Evolutionary conservation across 345 rosid species (phyloP).

Genomic region (Eucalyptus melliodora): DNA sequence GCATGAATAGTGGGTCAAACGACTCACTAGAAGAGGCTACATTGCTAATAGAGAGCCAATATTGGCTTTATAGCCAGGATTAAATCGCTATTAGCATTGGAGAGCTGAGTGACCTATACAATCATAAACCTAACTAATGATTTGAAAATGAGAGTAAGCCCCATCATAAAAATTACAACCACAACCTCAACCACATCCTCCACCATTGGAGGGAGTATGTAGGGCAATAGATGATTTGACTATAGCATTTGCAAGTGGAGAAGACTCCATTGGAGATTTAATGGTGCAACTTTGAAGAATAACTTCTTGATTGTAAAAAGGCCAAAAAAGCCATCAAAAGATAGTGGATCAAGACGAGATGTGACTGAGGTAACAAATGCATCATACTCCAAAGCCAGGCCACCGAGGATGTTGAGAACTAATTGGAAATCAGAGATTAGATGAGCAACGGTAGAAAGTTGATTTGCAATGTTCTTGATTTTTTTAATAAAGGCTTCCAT

Average conservation of each 20-base stretch:
- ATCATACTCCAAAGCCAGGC: not conserved
- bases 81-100: not conserved
- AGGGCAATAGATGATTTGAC: not conserved
- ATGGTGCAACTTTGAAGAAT: not conserved
- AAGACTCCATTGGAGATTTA: not conserved
- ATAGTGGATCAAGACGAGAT: not conserved
- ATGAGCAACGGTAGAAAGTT: too few species aligned
- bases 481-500: too few species aligned
- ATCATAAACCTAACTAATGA: too few species aligned
- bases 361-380: too few species aligned
- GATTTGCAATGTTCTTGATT: not conserved
- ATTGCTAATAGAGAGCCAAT: too few species aligned
- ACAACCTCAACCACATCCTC: not conserved
- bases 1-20: too few species aligned
- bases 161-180: not conserved
- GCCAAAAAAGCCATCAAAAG: not conserved
- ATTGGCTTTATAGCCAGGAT: not conserved
- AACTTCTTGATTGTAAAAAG: too few species aligned
- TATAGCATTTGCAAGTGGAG: not conserved
- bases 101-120: not conserved
- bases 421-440: not conserved
- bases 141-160: not conserved
- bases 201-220: not conserved
- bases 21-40: too few species aligned
- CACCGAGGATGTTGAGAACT: not conserved